Base-by-base conservation (phyloP, 2,329 filamentous ascomycete species). In the Penicillium palitans region DNA sequence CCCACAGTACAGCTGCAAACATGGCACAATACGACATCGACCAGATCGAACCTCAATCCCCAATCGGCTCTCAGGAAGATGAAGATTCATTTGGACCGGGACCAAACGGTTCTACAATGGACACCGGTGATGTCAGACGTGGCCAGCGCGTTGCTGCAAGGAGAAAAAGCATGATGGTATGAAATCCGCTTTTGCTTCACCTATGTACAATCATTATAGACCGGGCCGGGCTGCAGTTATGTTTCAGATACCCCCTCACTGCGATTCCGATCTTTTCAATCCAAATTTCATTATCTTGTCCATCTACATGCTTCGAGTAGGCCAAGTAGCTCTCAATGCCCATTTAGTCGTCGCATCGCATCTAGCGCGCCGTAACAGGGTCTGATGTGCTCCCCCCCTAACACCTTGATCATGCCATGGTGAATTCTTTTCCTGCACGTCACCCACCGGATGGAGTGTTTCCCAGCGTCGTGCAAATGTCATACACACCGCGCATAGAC, bases 121-220 rank as follows among this genome's bases (percentile, higher is more conserved):
- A 52, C 25, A 24, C 6, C 3, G 17, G 29, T 27, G 40, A 37
- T 1, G 51, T 37, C 59, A n/a, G 61, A 47, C 70, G 72, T n/a
- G 66, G 68, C 12, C 70, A 74, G 44, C 70, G 74, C n/a, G 65
- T 66, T 47, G 67, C 67, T 21, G 66, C 71, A 31, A 68, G 75
- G 52, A 70, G 76, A 61, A 73, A 67, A 60, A 78, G 75, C 57
- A 78, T 76, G 74, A 74, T 78, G 71, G 60, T 77, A 47, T 77
- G 50, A 67, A 31, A n/a, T 48, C 10, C 17, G n/a, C 33, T 35
- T 40, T 21, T 13, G 19, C 27, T 59, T 31, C 33, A 21, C 57
- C 49, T 60, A 64, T 63, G 59, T 65, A 63, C 44, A 51, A 55
- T 49, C 25, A 51, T 64, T 62, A 54, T 62, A 54, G 45, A 52